Evolutionary conservation across 495 filamentous ascomycete species (phyloP), one percentile per base, ranked within the genome.

Genomic region (Neurospora sp.): DNA sequence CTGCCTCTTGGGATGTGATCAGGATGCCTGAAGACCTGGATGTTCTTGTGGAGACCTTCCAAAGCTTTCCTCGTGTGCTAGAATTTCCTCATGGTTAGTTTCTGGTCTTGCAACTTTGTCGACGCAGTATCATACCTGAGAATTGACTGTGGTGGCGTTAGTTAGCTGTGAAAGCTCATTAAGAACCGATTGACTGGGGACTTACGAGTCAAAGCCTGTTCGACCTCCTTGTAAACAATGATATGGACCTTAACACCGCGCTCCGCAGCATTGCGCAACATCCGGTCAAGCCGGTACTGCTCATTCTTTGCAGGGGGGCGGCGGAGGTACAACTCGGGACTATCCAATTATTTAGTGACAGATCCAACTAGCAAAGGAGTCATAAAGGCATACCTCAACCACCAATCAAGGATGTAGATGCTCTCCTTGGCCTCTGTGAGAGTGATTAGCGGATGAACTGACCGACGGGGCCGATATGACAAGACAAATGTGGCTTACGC

Each of bases 351-450:
- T 48, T 6, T 12, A 20, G 70, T 66, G 18, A 72, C 54, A 10
- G 20, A 23, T 78, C 46, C 76, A 38, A 71, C 18, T 70, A 37
- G 18, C 27, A 69, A 12, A 20, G 11, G 39, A 23, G 4, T 6
- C n/a, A 20, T 5, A 23, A n/a, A 23, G 11, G 70, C 44, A 37
- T 77, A 80, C 79, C 77, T 94, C 71, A 97, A 82, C 94, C 94
- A 97, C 94, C 93, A 97, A 80, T 98, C 95, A 70, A 97, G 83
- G 74, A 98, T 97, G 90, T 93, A 97, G 74, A 98, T 93, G 20
- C 88, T 93, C 75, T 97, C 90, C 69, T 84, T 87, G 0, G 95
- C 95, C 77, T 88, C 89, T 86, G 69, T 48, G 40, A 35, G 40
- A 40, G 3, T 10, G n/a, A 74, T 81, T 70, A 82, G 77, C 39